Conservation (phyloP, 805 yeast species). For the Clavispora fructus region DNA sequence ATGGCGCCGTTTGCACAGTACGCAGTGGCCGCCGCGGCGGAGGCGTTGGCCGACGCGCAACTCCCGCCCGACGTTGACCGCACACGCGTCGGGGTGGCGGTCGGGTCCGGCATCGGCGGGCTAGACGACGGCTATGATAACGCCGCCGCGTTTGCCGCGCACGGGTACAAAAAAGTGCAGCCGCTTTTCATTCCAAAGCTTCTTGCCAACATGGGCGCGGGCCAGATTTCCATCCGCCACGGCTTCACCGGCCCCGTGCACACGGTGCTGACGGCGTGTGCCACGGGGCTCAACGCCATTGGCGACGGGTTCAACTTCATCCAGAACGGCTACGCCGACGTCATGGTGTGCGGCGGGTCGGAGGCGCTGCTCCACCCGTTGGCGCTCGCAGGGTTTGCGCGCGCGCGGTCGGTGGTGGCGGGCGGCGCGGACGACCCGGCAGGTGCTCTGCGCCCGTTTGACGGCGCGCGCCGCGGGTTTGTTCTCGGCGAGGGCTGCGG, state of each 20-base stretch:
- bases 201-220: constrained; percentile 90
- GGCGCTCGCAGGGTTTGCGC: constrained; percentile 83
- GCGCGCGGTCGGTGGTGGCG: constrained; percentile 77
- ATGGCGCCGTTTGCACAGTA: constrained; percentile 72
- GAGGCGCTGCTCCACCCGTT: constrained; percentile 85
- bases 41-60: constrained; percentile 69
- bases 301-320: constrained; percentile 90
- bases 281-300: constrained; percentile 89
- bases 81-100: constrained; percentile 63
- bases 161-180: constrained; percentile 61
- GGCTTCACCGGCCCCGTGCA: constrained; percentile 83
- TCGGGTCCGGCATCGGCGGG: constrained; percentile 93
- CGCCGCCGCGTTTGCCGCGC: constrained; percentile 42
- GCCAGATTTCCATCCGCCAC: constrained; percentile 75
- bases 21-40: constrained; percentile 69
- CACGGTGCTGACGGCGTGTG: constrained; percentile 90
- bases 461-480: constrained; percentile 71
- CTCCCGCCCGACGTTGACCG: constrained; percentile 36
- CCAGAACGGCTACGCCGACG: constrained; percentile 72
- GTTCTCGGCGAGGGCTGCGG: constrained; percentile 95
- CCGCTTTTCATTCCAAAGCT: constrained; percentile 85
- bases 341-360: constrained; percentile 91
- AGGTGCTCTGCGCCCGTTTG: constrained; percentile 84
- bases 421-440: constrained; percentile 56
- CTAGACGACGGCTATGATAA: constrained; percentile 67